Conservation (phyloP, 495 filamentous ascomycete species). For the Barbatosphaeria neglecta region DNA sequence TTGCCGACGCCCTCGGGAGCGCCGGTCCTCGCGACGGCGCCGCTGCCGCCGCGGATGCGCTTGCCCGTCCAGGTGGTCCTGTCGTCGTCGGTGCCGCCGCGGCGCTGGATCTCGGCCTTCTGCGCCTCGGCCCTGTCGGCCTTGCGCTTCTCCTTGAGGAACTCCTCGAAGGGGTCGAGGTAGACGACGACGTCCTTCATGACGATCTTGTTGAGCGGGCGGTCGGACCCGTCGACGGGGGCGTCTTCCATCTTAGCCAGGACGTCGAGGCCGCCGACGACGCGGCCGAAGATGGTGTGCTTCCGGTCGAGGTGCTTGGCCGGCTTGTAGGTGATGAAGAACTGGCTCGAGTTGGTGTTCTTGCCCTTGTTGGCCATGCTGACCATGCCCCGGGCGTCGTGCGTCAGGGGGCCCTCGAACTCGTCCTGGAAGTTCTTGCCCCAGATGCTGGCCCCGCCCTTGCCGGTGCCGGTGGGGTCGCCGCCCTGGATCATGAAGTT, state of each 20-base stretch:
- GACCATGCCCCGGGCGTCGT: slow-evolving; percentile 66
- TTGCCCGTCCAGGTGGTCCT: slow-evolving; percentile 89
- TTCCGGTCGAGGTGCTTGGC: slow-evolving; percentile 81
- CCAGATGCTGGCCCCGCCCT: slow-evolving; percentile 82
- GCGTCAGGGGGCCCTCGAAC: slow-evolving; percentile 74
- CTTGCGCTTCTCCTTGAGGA: slow-evolving; percentile 50
- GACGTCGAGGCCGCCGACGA: slow-evolving; percentile 68
- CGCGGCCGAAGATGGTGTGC: slow-evolving; percentile 86
- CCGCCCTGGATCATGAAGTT: slow-evolving; percentile 99
- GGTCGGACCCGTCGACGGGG: slow-evolving; percentile 52
- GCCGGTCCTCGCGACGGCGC: slow-evolving; percentile 34
- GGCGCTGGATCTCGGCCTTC: slow-evolving; percentile 38
- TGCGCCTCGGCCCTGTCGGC: slow-evolving; percentile 37
- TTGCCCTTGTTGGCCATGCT: slow-evolving; percentile 98
- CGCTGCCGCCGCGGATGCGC: slow-evolving; percentile 51
- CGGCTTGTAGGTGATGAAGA: slow-evolving; percentile 84
- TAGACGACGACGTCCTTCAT: slow-evolving; percentile 81
- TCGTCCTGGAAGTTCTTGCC: slow-evolving; percentile 87
- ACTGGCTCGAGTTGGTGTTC: slow-evolving; percentile 90
- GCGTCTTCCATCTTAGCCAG: slow-evolving; percentile 62
- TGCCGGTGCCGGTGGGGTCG: slow-evolving; percentile 81
- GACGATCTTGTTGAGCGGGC: slow-evolving; percentile 60
- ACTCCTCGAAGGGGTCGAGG: slow-evolving; percentile 94
- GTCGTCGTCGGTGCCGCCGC: slow-evolving; percentile 62
- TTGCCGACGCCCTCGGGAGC: slow-evolving; percentile 57